Conservation (phyloP, 306 rosid species). For the Cucurbita ficifolia region DNA sequence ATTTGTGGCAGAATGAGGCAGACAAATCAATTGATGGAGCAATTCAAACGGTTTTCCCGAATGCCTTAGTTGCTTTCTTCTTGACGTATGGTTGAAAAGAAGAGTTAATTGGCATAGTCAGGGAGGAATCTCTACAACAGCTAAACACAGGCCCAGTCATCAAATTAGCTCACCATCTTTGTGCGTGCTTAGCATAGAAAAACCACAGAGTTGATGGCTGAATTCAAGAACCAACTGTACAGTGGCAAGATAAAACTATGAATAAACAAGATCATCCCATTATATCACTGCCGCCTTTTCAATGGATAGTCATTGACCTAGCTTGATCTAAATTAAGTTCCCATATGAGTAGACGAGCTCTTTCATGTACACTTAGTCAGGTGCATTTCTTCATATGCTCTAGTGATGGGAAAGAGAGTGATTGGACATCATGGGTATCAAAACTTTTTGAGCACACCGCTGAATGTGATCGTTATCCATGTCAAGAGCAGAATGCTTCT, state of each 20-base stretch:
- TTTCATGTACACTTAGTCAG: constrained; percentile 13
- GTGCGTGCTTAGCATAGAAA: not conserved
- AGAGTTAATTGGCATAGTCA: not conserved
- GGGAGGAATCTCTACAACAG: not conserved
- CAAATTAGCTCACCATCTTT: constrained; percentile 28
- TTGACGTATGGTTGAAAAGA: constrained; percentile 8
- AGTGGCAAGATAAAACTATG: not conserved
- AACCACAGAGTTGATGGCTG: not conserved
- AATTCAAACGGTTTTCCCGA: not conserved
- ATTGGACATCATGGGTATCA: constrained; percentile 19
- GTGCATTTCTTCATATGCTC: constrained; percentile 16
- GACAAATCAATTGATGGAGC: not conserved
- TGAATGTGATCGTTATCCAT: constrained; percentile 15
- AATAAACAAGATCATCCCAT: constrained; percentile 9
- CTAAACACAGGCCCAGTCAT: constrained; percentile 11
- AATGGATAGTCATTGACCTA: constrained; percentile 5
- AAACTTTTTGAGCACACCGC: constrained; percentile 10
- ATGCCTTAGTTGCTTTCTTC: not conserved
- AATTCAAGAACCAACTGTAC: constrained; percentile 12
- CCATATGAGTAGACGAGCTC: constrained; percentile 14
- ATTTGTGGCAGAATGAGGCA: constrained; percentile 17
- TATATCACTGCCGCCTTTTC: constrained; percentile 9
- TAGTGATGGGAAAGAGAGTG: constrained; percentile 11
- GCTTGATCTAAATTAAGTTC: constrained; percentile 22
- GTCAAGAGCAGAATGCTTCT: constrained; percentile 21